Evolutionary conservation across 139 green algal genomes (phyloP), one percentile per base, ranked within the genome.

Genomic region (Chara braunii): DNA sequence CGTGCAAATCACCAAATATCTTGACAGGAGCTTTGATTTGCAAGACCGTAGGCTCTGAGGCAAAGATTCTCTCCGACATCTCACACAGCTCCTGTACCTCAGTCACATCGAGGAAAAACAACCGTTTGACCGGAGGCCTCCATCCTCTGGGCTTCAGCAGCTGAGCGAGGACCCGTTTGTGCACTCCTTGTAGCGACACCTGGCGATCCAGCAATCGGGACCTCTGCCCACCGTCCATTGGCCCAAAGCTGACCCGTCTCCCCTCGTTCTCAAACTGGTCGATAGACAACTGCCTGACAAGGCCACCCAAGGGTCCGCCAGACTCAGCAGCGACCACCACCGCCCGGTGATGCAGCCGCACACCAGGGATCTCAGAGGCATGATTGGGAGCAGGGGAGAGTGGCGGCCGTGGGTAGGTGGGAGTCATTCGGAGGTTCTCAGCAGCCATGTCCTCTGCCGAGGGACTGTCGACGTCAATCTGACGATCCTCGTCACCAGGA

Each of bases 231-330:
- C 8, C 9, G 8, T 57, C 48, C 48, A 42, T n/a, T 6, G n/a
- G n/a, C n/a, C 73, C 59, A 60, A 81, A 72, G 58, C 75, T 85
- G 34, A 97, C 90, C 14, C 91, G 77, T 43, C 89, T 77, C 1
- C 84, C 84, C 77, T 99, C 93, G 51, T 98, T 95, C 76, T 99
- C 89, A 73, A 99, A 94, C 83, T 95, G 89, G 69, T 98, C 93
- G 22, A 99, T 96, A 1, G 80, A 91, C 37, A 99, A 82, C 84
- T 98, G 87, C 35, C 89, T 70, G 40, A 96, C 87, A 28, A 96
- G 68, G 34, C 90, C 85, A 5, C 86, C 80, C 50, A 94, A 37
- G 24, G 57, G 62, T 23, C 79, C 77, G 36, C 80, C 54, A 11
- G 3, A 37, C 9, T 76, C 68, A 43, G 87, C 84, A 8, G 86